A percentile compares a stretch with the other conserved stretches of the same genome.
phyloP scores from a whole-genome alignment of 2,329 filamentous ascomycete genomes.

The Aspergillus quadrilineatus region DNA sequence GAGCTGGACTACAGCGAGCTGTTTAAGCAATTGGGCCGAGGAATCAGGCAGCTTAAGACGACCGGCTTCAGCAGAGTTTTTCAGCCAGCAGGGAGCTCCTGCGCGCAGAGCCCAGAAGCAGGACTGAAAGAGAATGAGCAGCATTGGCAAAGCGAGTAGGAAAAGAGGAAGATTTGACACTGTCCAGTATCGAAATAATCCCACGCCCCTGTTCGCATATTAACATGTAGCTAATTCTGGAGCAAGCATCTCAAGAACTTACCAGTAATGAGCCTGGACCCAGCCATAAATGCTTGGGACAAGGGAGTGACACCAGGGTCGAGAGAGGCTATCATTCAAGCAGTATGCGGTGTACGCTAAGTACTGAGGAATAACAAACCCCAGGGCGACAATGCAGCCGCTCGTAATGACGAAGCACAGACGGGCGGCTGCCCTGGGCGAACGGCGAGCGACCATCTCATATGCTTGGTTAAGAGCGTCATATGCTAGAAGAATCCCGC shows the following conservation, averaged over 20 bases:
- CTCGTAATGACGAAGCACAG: constrained; percentile 62
- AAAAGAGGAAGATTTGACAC: constrained; percentile 83
- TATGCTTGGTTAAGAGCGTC: constrained; percentile 52
- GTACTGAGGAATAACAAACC: constrained; percentile 70
- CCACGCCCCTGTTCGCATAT: constrained; percentile 68
- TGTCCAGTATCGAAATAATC: constrained; percentile 89
- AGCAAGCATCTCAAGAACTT: constrained; percentile 34
- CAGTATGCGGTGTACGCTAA: constrained; percentile 75
- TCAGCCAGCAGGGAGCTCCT: constrained; percentile 24
- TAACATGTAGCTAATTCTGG: constrained; percentile 6
- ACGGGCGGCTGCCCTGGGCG: constrained; percentile 48
- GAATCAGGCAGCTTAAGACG: constrained; percentile 18
- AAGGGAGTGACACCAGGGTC: constrained; percentile 72
- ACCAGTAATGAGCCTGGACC: constrained; percentile 91
- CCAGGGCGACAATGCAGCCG: constrained; percentile 66
- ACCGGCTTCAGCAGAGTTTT: constrained; percentile 14
- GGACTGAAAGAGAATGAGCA: constrained; percentile 66
- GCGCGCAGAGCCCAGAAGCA: constrained; percentile 47
- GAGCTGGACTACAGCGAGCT: constrained; percentile 70
- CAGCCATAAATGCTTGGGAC: constrained; percentile 87
- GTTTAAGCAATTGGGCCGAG: constrained; percentile 39
- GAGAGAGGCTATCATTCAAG: constrained; percentile 32
- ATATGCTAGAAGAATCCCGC: constrained; percentile 71
- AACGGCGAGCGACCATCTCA: constrained; percentile 42
- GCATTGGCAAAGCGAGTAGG: constrained; percentile 74